Conservation (phyloP, 106 monocot genomes). For the Apostasia ramifera region DNA sequence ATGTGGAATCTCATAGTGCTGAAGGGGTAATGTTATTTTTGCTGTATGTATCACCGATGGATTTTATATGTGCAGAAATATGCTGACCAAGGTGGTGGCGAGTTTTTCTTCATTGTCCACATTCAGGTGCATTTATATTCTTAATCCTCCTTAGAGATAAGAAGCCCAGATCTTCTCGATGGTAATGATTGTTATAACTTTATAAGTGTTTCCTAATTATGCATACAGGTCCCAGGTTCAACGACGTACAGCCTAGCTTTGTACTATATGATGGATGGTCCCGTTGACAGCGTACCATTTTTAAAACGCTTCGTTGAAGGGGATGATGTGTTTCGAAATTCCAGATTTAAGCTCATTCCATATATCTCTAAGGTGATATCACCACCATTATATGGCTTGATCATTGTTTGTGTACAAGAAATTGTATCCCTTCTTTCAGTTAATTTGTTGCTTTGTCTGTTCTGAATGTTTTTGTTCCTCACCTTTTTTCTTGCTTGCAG, state of each 20-base stretch:
- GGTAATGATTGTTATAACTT: too few species aligned
- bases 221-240: slow-evolving; percentile 65
- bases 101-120: slow-evolving; percentile 93
- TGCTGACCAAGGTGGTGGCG: slow-evolving; percentile 59
- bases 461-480: too few species aligned
- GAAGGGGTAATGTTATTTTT: not conserved
- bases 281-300: slow-evolving; percentile 63
- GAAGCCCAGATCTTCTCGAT: too few species aligned
- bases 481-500: slow-evolving; percentile 18
- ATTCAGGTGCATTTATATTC: slow-evolving; percentile 56
- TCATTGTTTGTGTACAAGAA: not conserved
- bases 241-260: slow-evolving; percentile 77
- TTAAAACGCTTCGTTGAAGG: slow-evolving; percentile 73
- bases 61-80: slow-evolving; percentile 58
- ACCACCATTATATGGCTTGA: not conserved
- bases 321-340: slow-evolving; percentile 84
- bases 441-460: too few species aligned
- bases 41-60: not conserved
- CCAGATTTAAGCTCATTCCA: slow-evolving; percentile 92
- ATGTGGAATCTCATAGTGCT: not conserved
- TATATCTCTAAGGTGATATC: slow-evolving; percentile 60
- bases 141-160: not conserved
- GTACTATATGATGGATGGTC: slow-evolving; percentile 77
- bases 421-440: too few species aligned
- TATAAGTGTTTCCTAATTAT: not conserved